Evolutionary conservation across 2,329 filamentous ascomycete species (phyloP).

Genomic region (Orbilia blumenaviensis): DNA sequence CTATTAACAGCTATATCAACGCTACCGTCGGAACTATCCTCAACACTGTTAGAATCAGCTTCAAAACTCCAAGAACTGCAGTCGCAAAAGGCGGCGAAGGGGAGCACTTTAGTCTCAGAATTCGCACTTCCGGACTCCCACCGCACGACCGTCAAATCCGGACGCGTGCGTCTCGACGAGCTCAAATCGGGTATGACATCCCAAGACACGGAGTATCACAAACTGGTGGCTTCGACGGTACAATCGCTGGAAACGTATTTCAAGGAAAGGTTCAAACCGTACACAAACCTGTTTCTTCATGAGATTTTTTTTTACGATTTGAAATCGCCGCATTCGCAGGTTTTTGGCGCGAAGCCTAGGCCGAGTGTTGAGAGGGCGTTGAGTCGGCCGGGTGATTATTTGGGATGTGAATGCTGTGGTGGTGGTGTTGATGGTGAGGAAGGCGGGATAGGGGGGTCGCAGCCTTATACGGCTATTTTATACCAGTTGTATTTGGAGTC

Average conservation of each 20-base stretch:
- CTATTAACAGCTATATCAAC: constrained; percentile 29
- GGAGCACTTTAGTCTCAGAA: constrained; percentile 62
- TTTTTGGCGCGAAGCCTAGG: constrained; percentile 78
- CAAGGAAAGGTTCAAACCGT: constrained; percentile 61
- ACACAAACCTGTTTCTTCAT: constrained; percentile 68
- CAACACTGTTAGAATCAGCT: not conserved
- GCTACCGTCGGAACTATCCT: constrained; percentile 22
- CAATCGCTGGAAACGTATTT: constrained; percentile 66
- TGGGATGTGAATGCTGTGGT: constrained; percentile 76
- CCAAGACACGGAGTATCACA: constrained; percentile 75
- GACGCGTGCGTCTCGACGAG: constrained; percentile 81
- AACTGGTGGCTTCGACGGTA: constrained; percentile 69
- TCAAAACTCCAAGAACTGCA: constrained; percentile 28
- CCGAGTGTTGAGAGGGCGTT: constrained; percentile 76
- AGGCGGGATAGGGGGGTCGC: constrained; percentile 61
- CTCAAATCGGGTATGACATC: constrained; percentile 76
- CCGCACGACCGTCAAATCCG: constrained; percentile 80
- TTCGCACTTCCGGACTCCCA: constrained; percentile 69
- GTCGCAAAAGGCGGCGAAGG: constrained; percentile 27
- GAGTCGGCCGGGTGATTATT: constrained; percentile 77
- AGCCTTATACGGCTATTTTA: constrained; percentile 75
- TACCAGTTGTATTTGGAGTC: constrained; percentile 83
- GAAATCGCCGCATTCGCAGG: constrained; percentile 70
- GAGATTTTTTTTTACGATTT: constrained; percentile 81
- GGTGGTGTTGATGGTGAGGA: constrained; percentile 61